These are phyloP conservation scores for Psilocybe subaeruginosa DNA, from an alignment of 768 basidiomycete genomes.

Conservation along the genomic window DNA sequence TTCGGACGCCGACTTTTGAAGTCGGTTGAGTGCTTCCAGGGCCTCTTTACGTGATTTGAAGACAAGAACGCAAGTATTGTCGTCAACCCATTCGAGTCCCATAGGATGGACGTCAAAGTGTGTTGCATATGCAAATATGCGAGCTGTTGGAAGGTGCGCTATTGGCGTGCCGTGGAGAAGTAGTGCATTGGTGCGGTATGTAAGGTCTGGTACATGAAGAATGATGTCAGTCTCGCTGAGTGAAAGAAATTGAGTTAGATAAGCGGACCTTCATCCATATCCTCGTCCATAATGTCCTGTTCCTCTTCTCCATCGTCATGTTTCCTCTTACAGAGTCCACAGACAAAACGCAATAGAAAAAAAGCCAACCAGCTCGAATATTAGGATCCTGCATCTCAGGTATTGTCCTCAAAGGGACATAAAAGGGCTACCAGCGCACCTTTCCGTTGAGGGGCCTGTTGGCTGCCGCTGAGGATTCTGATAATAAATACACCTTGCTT, in stretches of 20 bases:
- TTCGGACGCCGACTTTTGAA: conserved; percentile 57
- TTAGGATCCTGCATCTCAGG: conserved; percentile 47
- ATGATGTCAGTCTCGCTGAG: conserved; percentile 2
- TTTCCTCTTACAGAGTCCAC: conserved; percentile 44
- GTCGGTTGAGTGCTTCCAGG: conserved; percentile 46
- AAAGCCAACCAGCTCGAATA: conserved; percentile 34
- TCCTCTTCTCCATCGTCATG: conserved; percentile 37
- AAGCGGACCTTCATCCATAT: conserved; percentile 37
- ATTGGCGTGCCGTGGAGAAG: conserved; percentile 77
- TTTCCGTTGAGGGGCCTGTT: conserved; percentile 51
- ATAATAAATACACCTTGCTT: conserved; percentile 77
- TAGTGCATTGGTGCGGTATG: conserved; percentile 65
- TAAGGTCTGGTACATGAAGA: conserved; percentile 36
- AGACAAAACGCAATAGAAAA: conserved; percentile 14
- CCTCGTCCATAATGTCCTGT: conserved; percentile 33
- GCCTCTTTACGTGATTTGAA: conserved; percentile 63
- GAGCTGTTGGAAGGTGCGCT: conserved; percentile 70
- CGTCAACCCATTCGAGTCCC: conserved; percentile 86
- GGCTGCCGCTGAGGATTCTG: conserved; percentile 61
- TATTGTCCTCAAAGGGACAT: conserved; percentile 31
- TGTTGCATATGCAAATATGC: conserved; percentile 81
- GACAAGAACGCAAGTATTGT: conserved; percentile 80
- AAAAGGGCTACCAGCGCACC: conserved; percentile 55
- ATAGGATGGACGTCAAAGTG: conserved; percentile 77
- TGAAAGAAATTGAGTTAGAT: background rate